Base-by-base conservation (phyloP, 2,329 filamentous ascomycete genomes). In the Colletotrichum sp. region DNA sequence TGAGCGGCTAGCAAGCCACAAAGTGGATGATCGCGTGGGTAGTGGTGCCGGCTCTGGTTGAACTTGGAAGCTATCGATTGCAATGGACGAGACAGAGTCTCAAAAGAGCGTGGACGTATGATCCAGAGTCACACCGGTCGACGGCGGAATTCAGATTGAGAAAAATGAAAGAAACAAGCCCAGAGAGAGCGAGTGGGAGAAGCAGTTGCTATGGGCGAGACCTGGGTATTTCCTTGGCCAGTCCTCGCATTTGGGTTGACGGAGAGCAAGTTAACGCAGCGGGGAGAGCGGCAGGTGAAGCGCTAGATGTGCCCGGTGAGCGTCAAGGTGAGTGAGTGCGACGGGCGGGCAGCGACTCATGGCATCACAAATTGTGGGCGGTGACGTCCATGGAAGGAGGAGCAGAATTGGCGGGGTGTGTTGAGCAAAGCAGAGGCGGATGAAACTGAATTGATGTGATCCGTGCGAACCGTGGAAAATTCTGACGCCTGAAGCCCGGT, bases 361-460 rank as follows among this genome's bases (percentile, higher is more conserved):
- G 66, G 70, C 66, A 66, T 70, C 70, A 61, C 70, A 65, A 51
- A 61, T 54, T 65, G 66, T 65, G 70, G 66, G 70, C 54, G 31
- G 66, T 73, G 70, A 73, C 70, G 66, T 73, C 38, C 15, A 31
- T 65, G 31, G 18, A 69, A 57, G 65, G 6, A n/a, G 31, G 18
- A 24, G 54, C 27, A 57, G 47, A 24, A 16, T 24, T 18, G 15
- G 31, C 29, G 69, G 57, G 57, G 69, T 54, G 63, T 43, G 18
- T 62, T 34, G 33, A 69, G 24, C 16, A 62, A 38, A 64, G 38
- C 38, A 54, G 36, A 55, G 34, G 31, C 18, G 47, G 70, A 29
- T 61, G 54, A 66, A 55, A 70, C 54, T 54, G 31, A 58, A 31
- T 70, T 64, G 47, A 65, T 65, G 66, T 62, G 59, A 69, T 59